Base-by-base conservation (phyloP, 2,329 filamentous ascomycete genomes). In the Venturia nashicola region DNA sequence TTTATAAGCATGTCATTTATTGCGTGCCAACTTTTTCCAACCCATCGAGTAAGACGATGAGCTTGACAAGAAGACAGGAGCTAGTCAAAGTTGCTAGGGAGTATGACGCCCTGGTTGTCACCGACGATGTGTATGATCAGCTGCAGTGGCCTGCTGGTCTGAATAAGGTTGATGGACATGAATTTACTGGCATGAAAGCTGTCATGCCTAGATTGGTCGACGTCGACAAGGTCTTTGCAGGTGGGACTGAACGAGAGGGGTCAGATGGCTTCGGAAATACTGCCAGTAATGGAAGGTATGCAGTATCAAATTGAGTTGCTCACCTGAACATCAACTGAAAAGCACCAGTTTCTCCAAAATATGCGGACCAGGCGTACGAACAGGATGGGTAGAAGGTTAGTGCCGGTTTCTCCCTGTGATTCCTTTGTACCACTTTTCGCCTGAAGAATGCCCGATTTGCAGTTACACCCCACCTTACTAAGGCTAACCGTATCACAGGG, bases 91-190 rank as follows among this genome's bases (percentile, higher is more conserved):
- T 97, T 7, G 93, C 93, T 0, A 82, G 93, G 64, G 79, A 86
- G 65, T 85, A 88, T 72, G 86, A 97, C 72, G 90, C 90, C 7
- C 81, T 97, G n/a, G 76, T 97, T 64, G 81, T 97, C 36, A 84
- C 84, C 60, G 93, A 97, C 76, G 94, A 99, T 73, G 91, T 97
- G 11, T 99, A 99, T 72, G 93, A 97, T 73, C 88, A 93, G 68
- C 80, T 97, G 5, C 89, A 92, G 72, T 97, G 91, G 90, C 82
- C 84, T 2, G 69, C 78, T 8, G 72, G 71, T 65, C 67, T 69
- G 44, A 69, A 66, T 14, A 61, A 23, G 20, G 20, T 27, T 16
- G 46, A 27, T 9, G 46, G 32, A 16, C 43, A 46, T 34, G 40
- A 46, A 9, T 40, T n/a, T 23, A 23, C 46, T 39, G 9, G 32